Evolutionary conservation across 345 rosid genomes (phyloP), one percentile per base, ranked within the genome.

Genomic region (Raphanus raphanistrum): DNA sequence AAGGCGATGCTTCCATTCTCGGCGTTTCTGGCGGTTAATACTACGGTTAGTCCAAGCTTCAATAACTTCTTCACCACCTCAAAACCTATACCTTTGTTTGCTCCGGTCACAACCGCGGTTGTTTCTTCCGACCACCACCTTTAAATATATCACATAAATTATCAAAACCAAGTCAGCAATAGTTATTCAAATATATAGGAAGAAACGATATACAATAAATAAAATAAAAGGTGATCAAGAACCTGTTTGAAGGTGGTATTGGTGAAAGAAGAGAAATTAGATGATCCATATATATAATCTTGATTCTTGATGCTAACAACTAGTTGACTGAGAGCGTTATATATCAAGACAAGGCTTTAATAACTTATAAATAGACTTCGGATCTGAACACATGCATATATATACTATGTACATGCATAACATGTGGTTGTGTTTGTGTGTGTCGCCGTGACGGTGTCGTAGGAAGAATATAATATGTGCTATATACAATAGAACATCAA

Each of bases 121-220:
- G 92, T 94, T 60, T 88, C 88, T 41, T 70, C 79, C 3, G 86
- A 69, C 98, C 97, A 94, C 97, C 98, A 94, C 64, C 96, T 89
- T 65, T 29, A 60, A 33, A 3, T 13, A 26, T 35, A 21, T 61
- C 11, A 59, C 62, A 70, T 26, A 7, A 41, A 29, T 59, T 9
- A 67, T 58, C 25, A 28, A 21, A 71, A 70, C 27, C 3, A 63
- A 77, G 4, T 16, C 28, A 28, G 13, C 58, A n/a, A 13, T 9
- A n/a, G 6, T 33, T 33, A n/a, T 48, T 48, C 0, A n/a, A n/a
- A 5, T 17, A 10, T 21, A 6, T 33, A 55, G 4, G 15, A 41
- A 41, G 33, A 27, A 21, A 28, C 1, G 15, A 21, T 17, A 15
- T 31, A 10, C 5, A 62, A 31, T 2, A 58, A 58, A 9, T 57